These are phyloP conservation scores for Prunus yedoensis DNA, from an alignment of 331 rosid genomes.

Conservation along the genomic window DNA sequence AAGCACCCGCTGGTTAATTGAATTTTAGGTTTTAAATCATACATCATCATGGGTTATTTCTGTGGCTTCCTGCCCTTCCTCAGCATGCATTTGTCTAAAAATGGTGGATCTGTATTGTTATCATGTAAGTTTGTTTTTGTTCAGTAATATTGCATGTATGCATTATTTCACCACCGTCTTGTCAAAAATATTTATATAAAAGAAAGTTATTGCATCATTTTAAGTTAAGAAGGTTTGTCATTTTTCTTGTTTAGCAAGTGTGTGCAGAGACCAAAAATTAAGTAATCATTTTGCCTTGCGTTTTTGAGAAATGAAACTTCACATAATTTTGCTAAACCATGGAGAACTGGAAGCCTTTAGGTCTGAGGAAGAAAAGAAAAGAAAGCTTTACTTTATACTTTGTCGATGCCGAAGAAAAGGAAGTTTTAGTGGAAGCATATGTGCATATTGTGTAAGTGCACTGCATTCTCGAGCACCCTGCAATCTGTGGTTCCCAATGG, in stretches of 20 bases:
- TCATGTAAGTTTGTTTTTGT: constrained; percentile 7
- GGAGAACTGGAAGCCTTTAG: background rate
- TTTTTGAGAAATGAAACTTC: background rate
- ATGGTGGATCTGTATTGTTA: constrained; percentile 24
- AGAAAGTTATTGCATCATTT: background rate
- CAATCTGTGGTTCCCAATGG: too few relatives aligned
- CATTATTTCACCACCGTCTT: background rate
- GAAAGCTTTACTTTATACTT: background rate
- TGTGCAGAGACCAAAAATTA: background rate
- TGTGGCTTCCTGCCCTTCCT: background rate
- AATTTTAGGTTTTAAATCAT: background rate
- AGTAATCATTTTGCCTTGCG: background rate
- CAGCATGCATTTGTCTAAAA: constrained; percentile 22
- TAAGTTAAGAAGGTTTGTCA: background rate
- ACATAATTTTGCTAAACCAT: too few relatives aligned
- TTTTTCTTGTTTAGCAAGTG: background rate
- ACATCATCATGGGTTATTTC: background rate
- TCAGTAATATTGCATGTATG: background rate
- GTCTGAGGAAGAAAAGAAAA: background rate
- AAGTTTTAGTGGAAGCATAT: background rate
- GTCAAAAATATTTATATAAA: background rate
- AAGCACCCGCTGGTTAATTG: background rate
- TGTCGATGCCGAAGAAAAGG: background rate
- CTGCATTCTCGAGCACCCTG: too few relatives aligned
- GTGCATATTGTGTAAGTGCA: too few relatives aligned